Evolutionary conservation across 805 yeast genomes (phyloP).

Genomic region (Candida incommunis): DNA sequence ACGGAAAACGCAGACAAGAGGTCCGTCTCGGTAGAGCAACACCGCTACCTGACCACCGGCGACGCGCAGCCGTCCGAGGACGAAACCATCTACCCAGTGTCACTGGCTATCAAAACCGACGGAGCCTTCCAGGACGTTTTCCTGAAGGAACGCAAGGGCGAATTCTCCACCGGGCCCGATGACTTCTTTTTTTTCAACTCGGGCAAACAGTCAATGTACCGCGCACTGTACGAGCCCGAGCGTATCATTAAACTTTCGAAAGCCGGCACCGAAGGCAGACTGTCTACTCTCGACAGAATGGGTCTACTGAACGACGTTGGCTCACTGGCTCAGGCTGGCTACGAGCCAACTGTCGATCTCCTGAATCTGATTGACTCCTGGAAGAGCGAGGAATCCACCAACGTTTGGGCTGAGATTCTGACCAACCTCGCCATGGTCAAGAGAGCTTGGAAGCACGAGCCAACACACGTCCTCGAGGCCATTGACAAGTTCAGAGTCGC

Average conservation of each 20-base stretch:
- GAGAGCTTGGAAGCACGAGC: conserved; percentile 36
- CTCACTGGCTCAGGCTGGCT: conserved; percentile 40
- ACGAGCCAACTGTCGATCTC: conserved; percentile 32
- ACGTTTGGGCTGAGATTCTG: conserved; percentile 39
- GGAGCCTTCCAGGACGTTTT: conserved; percentile 47
- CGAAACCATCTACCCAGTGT: conserved; percentile 37
- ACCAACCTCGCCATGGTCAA: conserved; percentile 27
- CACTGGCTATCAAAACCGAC: conserved; percentile 38
- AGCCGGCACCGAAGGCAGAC: conserved; percentile 34
- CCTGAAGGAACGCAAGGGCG: conserved; percentile 35
- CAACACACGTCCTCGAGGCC: conserved; percentile 25
- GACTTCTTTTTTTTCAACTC: conserved; percentile 46
- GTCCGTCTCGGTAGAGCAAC: conserved; percentile 30
- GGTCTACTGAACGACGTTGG: conserved; percentile 52
- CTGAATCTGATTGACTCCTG: conserved; percentile 37
- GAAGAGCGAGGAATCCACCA: conserved; percentile 34
- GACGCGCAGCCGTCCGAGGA: conserved; percentile 47
- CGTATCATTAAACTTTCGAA: conserved; percentile 39
- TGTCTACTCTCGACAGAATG: conserved; percentile 45
- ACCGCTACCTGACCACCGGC: conserved; percentile 49
- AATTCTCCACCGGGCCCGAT: conserved; percentile 27
- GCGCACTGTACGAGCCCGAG: conserved; percentile 38
- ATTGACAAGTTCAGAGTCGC: conserved; percentile 34
- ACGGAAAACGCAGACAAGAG: conserved; percentile 21
- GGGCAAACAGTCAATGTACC: conserved; percentile 46